phyloP scores from a whole-genome alignment of 208 protist genomes.

The Naegleria fowleri region DNA sequence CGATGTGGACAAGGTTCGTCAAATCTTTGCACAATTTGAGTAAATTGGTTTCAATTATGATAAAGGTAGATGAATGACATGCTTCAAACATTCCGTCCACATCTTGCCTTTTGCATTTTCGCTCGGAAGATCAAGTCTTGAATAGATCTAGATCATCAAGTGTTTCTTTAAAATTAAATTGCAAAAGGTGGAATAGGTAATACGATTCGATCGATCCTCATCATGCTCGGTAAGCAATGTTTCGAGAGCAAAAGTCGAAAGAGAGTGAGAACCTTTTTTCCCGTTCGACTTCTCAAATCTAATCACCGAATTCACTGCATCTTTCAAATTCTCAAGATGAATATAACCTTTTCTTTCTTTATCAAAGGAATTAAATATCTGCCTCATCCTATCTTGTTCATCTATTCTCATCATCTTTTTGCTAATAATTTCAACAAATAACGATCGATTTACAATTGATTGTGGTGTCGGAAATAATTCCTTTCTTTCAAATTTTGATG shows the following conservation, averaged over 20 bases:
- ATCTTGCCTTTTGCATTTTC: too few relatives aligned
- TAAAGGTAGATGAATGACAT: too few relatives aligned
- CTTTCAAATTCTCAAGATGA: neutral
- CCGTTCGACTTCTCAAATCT: neutral
- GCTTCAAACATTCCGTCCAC: too few relatives aligned
- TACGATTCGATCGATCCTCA: neutral
- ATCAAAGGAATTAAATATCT: neutral
- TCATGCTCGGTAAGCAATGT: neutral
- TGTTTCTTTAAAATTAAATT: neutral
- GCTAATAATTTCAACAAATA: neutral
- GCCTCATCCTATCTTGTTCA: neutral
- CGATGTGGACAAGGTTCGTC: too few relatives aligned
- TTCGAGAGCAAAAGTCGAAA: neutral
- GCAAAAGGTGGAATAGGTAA: neutral
- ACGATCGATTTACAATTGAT: neutral
- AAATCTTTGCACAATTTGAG: too few relatives aligned
- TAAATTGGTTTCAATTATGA: too few relatives aligned
- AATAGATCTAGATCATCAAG: neutral
- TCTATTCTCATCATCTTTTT: neutral
- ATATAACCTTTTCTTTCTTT: neutral
- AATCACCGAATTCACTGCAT: neutral
- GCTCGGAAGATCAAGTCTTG: too few relatives aligned
- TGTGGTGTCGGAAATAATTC: neutral
- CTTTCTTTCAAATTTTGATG: conserved; percentile 5
- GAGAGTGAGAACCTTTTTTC: neutral